These are phyloP conservation scores for Platanus orientalis DNA, from an alignment of 164 flowering plant genomes.

Conservation along the genomic window DNA sequence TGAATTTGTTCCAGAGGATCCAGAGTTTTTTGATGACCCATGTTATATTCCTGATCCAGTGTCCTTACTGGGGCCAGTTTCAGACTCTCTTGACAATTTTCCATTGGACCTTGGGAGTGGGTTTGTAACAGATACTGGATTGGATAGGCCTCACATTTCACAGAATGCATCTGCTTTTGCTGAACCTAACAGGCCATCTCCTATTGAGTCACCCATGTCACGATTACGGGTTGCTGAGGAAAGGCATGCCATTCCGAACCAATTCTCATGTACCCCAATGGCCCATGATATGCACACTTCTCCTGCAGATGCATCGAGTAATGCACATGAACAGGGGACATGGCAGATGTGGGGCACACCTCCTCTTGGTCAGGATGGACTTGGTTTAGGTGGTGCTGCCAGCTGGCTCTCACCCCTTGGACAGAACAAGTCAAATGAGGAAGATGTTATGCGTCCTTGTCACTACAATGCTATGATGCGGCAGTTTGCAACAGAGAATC, in stretches of 20 bases:
- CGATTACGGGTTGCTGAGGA: constrained; percentile 56
- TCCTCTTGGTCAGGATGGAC: constrained; percentile 78
- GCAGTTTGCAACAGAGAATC: constrained; percentile 46
- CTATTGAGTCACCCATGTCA: constrained; percentile 89
- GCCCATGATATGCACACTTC: constrained; percentile 34
- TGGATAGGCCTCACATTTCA: constrained; percentile 36
- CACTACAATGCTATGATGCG: constrained; percentile 46
- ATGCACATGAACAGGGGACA: constrained; percentile 27
- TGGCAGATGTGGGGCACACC: constrained; percentile 93
- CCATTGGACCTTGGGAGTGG: constrained; percentile 65
- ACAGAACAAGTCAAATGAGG: constrained; percentile 40
- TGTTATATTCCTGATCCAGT: constrained; percentile 88
- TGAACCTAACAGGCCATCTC: constrained; percentile 72
- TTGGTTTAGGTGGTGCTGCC: constrained; percentile 59
- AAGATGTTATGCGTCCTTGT: constrained; percentile 37
- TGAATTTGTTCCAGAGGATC: constrained; percentile 55
- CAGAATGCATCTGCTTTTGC: constrained; percentile 40
- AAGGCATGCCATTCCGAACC: constrained; percentile 35
- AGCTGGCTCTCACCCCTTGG: constrained; percentile 68
- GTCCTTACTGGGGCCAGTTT: constrained; percentile 89
- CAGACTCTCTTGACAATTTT: constrained; percentile 93
- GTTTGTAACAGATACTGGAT: constrained; percentile 36
- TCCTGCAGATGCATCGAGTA: constrained; percentile 27
- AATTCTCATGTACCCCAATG: constrained; percentile 34
- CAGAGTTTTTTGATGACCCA: constrained; percentile 85